These are phyloP conservation scores for Aspergillus nidulans DNA, from an alignment of 495 filamentous ascomycete genomes.

Conservation along the genomic window DNA sequence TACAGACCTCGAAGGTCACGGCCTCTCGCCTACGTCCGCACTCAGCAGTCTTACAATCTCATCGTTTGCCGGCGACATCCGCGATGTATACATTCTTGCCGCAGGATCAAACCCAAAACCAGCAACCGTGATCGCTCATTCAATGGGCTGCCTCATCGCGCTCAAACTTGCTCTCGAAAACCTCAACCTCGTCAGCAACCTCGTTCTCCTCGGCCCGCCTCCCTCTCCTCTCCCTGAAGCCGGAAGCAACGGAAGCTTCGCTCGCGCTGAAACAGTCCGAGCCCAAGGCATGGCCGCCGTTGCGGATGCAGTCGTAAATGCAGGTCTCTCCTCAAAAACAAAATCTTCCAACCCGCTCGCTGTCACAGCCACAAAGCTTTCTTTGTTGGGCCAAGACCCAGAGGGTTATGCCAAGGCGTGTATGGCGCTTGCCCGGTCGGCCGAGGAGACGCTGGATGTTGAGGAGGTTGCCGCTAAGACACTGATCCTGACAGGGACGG, in stretches of 20 bases:
- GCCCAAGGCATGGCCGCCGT: not conserved
- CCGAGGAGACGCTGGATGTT: slow-evolving; percentile 1
- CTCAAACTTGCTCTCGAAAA: not conserved
- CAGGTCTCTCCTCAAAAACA: not conserved
- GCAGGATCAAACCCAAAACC: not conserved
- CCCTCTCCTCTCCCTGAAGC: not conserved
- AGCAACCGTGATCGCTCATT: not conserved
- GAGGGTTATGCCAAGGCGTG: slow-evolving; percentile 3
- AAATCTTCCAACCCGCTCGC: not conserved
- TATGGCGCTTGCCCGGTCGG: slow-evolving; percentile 1
- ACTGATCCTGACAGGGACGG: not conserved
- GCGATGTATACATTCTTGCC: not conserved
- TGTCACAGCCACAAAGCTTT: not conserved
- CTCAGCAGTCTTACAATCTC: not conserved
- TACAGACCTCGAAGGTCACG: slow-evolving; percentile 2
- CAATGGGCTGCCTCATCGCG: slow-evolving; percentile 2
- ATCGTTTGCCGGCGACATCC: not conserved
- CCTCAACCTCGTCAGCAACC: not conserved
- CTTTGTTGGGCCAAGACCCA: not conserved
- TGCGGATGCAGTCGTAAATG: not conserved
- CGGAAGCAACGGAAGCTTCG: not conserved
- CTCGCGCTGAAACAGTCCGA: slow-evolving; percentile 1
- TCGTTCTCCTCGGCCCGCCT: not conserved
- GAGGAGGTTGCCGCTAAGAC: not conserved
- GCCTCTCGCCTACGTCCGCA: not conserved